Evolutionary conservation across 2,329 filamentous ascomycete species (phyloP).

Genomic region (Metarhizium anisopliae): DNA sequence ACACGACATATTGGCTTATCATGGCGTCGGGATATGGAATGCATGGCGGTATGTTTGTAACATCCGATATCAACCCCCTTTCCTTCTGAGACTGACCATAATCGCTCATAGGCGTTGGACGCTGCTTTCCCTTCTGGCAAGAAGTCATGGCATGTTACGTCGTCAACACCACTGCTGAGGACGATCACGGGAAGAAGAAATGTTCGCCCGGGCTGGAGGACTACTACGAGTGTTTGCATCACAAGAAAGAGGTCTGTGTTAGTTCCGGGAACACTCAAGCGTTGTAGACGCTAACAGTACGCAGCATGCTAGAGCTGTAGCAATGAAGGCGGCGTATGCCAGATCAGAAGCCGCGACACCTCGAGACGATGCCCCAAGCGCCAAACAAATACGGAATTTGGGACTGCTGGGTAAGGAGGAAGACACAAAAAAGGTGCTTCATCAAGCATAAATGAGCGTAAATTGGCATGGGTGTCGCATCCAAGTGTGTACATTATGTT

Average conservation of each 20-base stretch:
- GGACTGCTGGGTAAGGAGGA: constrained; percentile 79
- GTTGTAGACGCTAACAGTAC: constrained; percentile 11
- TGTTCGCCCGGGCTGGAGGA: constrained; percentile 82
- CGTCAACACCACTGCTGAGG: constrained; percentile 75
- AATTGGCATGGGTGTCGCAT: not conserved
- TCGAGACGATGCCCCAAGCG: constrained; percentile 72
- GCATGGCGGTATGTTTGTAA: constrained; percentile 57
- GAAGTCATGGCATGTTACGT: constrained; percentile 98
- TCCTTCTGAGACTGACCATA: constrained; percentile 12
- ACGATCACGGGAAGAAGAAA: constrained; percentile 75
- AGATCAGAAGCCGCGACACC: constrained; percentile 67
- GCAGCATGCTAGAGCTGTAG: constrained; percentile 68
- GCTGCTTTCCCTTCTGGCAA: constrained; percentile 99
- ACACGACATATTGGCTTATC: constrained; percentile 20
- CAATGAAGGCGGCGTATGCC: constrained; percentile 77
- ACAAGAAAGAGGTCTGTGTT: constrained; percentile 86
- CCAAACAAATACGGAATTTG: constrained; percentile 78
- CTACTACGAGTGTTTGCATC: constrained; percentile 98
- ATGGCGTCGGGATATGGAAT: constrained; percentile 83
- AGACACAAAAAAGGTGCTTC: constrained; percentile 56
- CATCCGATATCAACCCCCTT: not conserved
- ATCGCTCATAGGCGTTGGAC: constrained; percentile 43
- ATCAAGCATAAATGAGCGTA: constrained; percentile 11
- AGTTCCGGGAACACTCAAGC: not conserved
- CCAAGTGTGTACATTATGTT: not conserved